phyloP scores from a whole-genome alignment of 1,139 yeast species.

The Kodamaea derodonti region DNA sequence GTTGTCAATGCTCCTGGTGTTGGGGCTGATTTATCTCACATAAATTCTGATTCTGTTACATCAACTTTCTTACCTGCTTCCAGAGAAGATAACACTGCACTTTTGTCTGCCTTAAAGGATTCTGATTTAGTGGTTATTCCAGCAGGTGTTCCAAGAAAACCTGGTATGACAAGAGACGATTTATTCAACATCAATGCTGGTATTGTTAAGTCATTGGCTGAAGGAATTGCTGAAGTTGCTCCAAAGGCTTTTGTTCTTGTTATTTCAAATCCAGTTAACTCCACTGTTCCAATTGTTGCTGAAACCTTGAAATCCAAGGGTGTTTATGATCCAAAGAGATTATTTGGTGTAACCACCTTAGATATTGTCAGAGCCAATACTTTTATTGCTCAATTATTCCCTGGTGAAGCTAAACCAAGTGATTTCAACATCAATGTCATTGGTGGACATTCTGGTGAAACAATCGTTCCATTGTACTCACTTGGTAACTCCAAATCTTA shows the following conservation, averaged over 20 bases:
- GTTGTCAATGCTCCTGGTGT: constrained; percentile 95
- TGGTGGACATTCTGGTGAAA: constrained; percentile 98
- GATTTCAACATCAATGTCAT: constrained; percentile 76
- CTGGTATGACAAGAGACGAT: constrained; percentile 99
- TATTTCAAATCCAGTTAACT: constrained; percentile 97
- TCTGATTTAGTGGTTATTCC: constrained; percentile 92
- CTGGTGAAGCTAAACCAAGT: constrained; percentile 55
- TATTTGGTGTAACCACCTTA: constrained; percentile 96
- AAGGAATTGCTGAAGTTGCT: constrained; percentile 78
- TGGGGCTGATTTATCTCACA: constrained; percentile 92
- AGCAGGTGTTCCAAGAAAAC: constrained; percentile 99
- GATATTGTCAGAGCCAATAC: constrained; percentile 93
- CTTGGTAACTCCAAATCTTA: constrained; percentile 31
- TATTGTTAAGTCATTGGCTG: constrained; percentile 87
- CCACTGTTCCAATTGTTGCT: constrained; percentile 96
- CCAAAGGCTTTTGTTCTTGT: constrained; percentile 87
- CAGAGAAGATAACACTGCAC: constrained; percentile 69
- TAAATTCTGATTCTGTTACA: constrained; percentile 84
- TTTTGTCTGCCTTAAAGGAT: constrained; percentile 70
- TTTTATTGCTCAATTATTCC: constrained; percentile 70
- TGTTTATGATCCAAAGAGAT: constrained; percentile 85
- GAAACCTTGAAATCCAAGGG: constrained; percentile 86
- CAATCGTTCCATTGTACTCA: constrained; percentile 93
- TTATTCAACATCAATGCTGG: constrained; percentile 96
- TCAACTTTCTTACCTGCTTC: constrained; percentile 72